A percentile compares a stretch with the other conserved stretches of the same genome.
phyloP scores from a whole-genome alignment of 768 basidiomycete species.

The Boletellus ananas region DNA sequence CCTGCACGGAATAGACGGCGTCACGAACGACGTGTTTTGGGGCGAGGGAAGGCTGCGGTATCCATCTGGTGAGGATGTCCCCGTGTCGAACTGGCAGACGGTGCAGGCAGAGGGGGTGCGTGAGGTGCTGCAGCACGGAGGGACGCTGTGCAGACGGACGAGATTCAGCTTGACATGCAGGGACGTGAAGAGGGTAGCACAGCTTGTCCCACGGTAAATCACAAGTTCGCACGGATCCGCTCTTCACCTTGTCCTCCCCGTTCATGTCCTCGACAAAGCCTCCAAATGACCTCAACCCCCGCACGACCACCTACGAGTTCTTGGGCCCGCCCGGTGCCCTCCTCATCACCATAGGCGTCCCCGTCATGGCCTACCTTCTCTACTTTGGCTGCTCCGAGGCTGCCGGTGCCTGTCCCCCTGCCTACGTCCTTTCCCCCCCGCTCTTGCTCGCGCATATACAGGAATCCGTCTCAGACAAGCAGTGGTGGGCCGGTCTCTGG shows the following conservation, averaged over 20 bases:
- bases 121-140: slow-evolving; percentile 44
- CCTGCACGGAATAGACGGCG: slow-evolving; percentile 77
- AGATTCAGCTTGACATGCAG: slow-evolving; percentile 86
- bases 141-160: slow-evolving; percentile 49
- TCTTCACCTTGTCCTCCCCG: neutral
- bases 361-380: slow-evolving; percentile 66
- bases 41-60: slow-evolving; percentile 18
- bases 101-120: slow-evolving; percentile 41
- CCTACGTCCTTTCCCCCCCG: slow-evolving; percentile 35
- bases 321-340: slow-evolving; percentile 76
- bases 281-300: slow-evolving; percentile 52
- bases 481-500: slow-evolving; percentile 78
- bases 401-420: slow-evolving; percentile 66
- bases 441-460: slow-evolving; percentile 37
- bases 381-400: slow-evolving; percentile 76
- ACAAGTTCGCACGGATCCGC: neutral
- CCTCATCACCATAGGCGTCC: slow-evolving; percentile 66
- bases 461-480: slow-evolving; percentile 41
- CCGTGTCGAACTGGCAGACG: slow-evolving; percentile 57
- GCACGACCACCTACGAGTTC: slow-evolving; percentile 75
- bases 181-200: slow-evolving; percentile 62
- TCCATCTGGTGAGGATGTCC: slow-evolving; percentile 28
- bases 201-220: too few species aligned
- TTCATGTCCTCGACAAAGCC: slow-evolving; percentile 21
- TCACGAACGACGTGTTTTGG: slow-evolving; percentile 45